Evolutionary conservation across 2,329 filamentous ascomycete species (phyloP).

Genomic region (Madurella fahalii): DNA sequence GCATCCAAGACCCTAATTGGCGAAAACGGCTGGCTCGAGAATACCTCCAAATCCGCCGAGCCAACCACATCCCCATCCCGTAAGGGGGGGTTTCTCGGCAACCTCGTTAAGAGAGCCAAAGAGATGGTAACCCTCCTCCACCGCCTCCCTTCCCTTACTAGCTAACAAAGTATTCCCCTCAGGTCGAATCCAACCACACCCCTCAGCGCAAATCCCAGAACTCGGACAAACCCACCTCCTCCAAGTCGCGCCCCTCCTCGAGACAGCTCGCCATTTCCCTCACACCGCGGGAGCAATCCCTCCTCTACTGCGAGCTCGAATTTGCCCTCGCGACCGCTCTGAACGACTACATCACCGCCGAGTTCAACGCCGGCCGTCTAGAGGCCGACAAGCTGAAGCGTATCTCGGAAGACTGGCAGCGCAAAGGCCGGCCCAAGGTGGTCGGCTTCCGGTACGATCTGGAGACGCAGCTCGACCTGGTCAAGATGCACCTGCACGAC

Average conservation of each 20-base stretch:
- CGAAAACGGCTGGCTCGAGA: constrained; percentile 54
- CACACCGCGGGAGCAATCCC: constrained; percentile 52
- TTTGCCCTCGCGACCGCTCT: constrained; percentile 49
- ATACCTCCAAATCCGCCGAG: constrained; percentile 28
- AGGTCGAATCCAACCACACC: constrained; percentile 30
- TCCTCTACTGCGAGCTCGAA: constrained; percentile 57
- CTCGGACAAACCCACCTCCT: constrained; percentile 26
- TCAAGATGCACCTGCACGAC: constrained; percentile 45
- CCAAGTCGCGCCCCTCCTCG: constrained; percentile 26
- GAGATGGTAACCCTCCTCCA: constrained; percentile 44
- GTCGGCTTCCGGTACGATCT: constrained; percentile 56
- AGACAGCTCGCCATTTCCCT: constrained; percentile 45
- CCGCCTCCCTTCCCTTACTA: neutral
- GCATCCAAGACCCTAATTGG: constrained; percentile 52
- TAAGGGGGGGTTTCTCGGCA: constrained; percentile 41
- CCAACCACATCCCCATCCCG: constrained; percentile 7
- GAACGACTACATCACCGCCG: constrained; percentile 48
- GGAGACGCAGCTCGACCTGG: constrained; percentile 56
- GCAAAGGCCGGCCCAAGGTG: constrained; percentile 51
- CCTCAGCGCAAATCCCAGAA: constrained; percentile 32
- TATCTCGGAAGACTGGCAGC: constrained; percentile 48
- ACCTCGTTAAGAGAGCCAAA: constrained; percentile 50
- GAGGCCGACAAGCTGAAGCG: constrained; percentile 48
- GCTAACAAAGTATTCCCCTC: constrained; percentile 3
- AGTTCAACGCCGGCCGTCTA: constrained; percentile 54